Base-by-base conservation (phyloP, 495 filamentous ascomycete genomes). In the Diplogelasinospora grovesii region DNA sequence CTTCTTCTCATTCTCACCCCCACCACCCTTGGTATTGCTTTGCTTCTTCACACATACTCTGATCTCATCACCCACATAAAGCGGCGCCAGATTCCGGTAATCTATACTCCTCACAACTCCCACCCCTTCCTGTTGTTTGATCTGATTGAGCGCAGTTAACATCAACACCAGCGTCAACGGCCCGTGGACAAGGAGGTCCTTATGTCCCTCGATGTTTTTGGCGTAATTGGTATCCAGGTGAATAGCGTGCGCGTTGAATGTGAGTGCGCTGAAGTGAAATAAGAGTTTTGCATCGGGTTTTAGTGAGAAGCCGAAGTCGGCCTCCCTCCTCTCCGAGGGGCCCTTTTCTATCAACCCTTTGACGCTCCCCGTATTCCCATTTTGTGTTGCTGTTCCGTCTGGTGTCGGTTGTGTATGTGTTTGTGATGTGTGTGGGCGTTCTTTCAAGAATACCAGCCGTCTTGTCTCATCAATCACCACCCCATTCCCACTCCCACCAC, bases 221-320 rank as follows among this genome's bases (percentile, higher is more conserved):
- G 79, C 78, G 62, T 86, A 94, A 11, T 66, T 41, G 3, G 69
- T 74, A 56, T 94, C 85, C n/a, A 92, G 70, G 51, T 95, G 88
- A 41, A 94, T 93, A 5, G 70, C 64, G 54, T 94, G 88, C 5
- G 86, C 83, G 58, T 95, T 95, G 71, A 83, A 87, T 4, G 82
- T 87, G 13, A 95, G 71, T 0, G 85, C 85, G 21, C 80, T 86
- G 64, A 83, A 94, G n/a, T 85, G 78, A 61, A 89, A 90, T 21
- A 95, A 74, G 0, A 94, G 68, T 16, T 71, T 63, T 3, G 71
- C 63, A 11, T 78, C 79, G 0, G 86, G 85, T 0, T 52, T 65
- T 11, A 93, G 64, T 1, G 60, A 64, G 54, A 83, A 73, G 13
- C 66, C 71, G 49, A 81, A 80, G n/a, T n/a, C n/a, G n/a, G n/a